Base-by-base conservation (phyloP, 495 filamentous ascomycete species). In the Xylaria scruposa region DNA sequence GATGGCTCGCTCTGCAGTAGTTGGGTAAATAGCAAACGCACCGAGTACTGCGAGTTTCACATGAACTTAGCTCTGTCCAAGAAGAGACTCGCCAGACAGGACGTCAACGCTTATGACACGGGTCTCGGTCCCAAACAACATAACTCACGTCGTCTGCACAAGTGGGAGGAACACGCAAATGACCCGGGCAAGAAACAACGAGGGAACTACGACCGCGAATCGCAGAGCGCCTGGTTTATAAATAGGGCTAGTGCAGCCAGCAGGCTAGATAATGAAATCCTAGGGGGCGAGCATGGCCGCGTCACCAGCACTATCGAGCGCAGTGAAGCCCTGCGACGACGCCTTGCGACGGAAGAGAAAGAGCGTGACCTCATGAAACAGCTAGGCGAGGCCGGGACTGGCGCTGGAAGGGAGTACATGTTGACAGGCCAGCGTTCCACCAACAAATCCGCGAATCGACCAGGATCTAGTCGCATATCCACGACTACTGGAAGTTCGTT, bases 1-100 rank as follows among this genome's bases (percentile, higher is more conserved):
- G 94, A 97, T 81, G 95, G 95, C 31, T 87, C 91, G 71, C 83
- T 84, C 46, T 99, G 96, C 79, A 88, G 87, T 33, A 82, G 85
- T 60, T 99, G 97, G 97, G 85, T 99, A 42, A 94, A 99, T 78
- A 88, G 86, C 67, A 87, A 93, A 12, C 93, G 93, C 75, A 97
- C 94, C 8, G 92, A 97, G 73, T 94, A 92, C 78, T 99, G 96
- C 82, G 93, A 97, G 72, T 99, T 92, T 74, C 96, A 99, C 76
- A 88, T 97, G 74, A 92, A 97, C 76, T 78, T 91, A 21, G 90
- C 91, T 19, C 80, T 98, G 1, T 88, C 90, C 62, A 92, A 91
- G 72, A 90, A 89, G 3, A 90, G 92, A 53, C 80, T 88, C 4
- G 82, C 87, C 0, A 86, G 97, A 12, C 92, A 95, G 84, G 96